Conservation (phyloP, 441 rosid genomes). For the Aquilaria agallochum region DNA sequence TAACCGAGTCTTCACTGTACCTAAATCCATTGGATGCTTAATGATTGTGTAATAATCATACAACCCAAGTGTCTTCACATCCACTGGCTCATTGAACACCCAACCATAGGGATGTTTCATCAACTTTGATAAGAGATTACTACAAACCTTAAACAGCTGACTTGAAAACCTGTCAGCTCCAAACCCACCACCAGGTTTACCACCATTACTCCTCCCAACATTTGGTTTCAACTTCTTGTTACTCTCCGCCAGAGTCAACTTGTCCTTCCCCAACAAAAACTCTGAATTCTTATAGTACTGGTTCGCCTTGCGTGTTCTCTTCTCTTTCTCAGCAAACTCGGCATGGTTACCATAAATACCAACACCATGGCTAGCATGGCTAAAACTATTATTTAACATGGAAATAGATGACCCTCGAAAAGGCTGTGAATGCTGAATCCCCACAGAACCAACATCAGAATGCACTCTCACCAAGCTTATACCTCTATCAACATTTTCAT, state of each 20-base stretch:
- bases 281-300: constrained; percentile 88
- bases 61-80: constrained; percentile 71
- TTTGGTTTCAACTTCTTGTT: constrained; percentile 83
- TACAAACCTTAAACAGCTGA: constrained; percentile 71
- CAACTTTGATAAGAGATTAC: constrained; percentile 75
- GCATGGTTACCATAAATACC: no score
- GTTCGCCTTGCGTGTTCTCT: constrained; percentile 97
- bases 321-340: constrained; percentile 80
- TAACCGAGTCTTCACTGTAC: constrained; percentile 71
- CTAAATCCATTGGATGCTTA: constrained; percentile 95
- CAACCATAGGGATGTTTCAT: constrained; percentile 97
- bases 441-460: constrained; percentile 59
- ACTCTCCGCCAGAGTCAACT: constrained; percentile 92
- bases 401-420: constrained; percentile 68
- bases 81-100: constrained; percentile 96
- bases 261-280: constrained; percentile 92
- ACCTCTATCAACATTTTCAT: constrained; percentile 46
- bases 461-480: constrained; percentile 36
- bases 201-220: constrained; percentile 74
- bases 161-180: constrained; percentile 26
- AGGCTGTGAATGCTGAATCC: constrained; percentile 59
- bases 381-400: constrained; percentile 67
- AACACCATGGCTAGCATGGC: constrained; percentile 25
- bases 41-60: constrained; percentile 83
- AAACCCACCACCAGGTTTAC: constrained; percentile 44